Percentiles rank a stretch among this genome's conserved stretches.
phyloP scores from a whole-genome alignment of 2,329 filamentous ascomycete genomes.

The Apiospora arundinis region DNA sequence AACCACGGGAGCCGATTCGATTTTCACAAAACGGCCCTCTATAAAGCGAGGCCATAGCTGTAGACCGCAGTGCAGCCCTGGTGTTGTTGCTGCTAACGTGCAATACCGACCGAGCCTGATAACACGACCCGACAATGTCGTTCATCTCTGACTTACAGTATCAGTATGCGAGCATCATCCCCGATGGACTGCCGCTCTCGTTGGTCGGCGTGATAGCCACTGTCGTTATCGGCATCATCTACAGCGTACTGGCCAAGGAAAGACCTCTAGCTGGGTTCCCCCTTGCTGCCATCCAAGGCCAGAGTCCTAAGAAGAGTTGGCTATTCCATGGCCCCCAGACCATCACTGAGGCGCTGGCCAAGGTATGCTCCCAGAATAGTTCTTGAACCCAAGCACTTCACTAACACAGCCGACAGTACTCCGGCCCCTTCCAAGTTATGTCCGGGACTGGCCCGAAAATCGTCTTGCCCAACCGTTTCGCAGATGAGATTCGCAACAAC shows the following conservation, averaged over 20 bases:
- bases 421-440: conserved; percentile 41
- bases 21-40: neutral
- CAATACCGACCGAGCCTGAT: neutral
- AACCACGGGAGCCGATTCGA: neutral
- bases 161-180: conserved; percentile 31
- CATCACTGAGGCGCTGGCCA: conserved; percentile 33
- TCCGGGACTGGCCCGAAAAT: conserved; percentile 42
- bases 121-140: conserved; percentile 14
- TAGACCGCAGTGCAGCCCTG: neutral
- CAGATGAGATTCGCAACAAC: conserved; percentile 44
- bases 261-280: conserved; percentile 38
- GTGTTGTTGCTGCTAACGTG: neutral
- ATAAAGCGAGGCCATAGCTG: neutral
- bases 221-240: conserved; percentile 36
- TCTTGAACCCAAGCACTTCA: neutral
- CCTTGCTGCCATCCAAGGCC: conserved; percentile 35
- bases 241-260: conserved; percentile 35
- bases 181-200: conserved; percentile 38
- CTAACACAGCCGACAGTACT: conserved; percentile 30
- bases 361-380: conserved; percentile 29
- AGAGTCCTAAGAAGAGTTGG: conserved; percentile 38
- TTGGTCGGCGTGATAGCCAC: conserved; percentile 36
- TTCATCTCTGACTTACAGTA: conserved; percentile 18
- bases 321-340: conserved; percentile 34
- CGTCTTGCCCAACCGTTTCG: conserved; percentile 40